A percentile compares a stretch with the other conserved stretches of the same genome.
Evolutionary conservation across 2,329 filamentous ascomycete genomes (phyloP).

Genomic region (Daldinia eschscholtzii): DNA sequence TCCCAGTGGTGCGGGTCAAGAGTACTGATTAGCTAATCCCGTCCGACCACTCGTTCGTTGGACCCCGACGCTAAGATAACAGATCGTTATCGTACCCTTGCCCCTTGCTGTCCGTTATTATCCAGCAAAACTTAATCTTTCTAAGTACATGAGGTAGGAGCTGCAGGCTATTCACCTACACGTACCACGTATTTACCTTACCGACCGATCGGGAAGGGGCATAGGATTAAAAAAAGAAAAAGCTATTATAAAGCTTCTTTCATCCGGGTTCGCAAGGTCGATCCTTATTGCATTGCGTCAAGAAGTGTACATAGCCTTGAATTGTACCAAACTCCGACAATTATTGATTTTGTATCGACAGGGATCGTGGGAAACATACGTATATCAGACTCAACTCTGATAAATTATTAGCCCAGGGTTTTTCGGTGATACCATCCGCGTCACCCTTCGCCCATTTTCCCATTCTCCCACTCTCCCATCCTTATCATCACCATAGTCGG

Average conservation of each 20-base stretch:
- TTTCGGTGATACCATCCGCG: constrained; percentile 16
- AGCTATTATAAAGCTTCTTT: neutral
- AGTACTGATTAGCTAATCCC: constrained; percentile 9
- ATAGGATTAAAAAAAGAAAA: neutral
- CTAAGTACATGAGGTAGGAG: neutral
- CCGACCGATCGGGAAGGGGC: constrained; percentile 2
- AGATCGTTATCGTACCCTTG: constrained; percentile 35
- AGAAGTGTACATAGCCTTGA: neutral
- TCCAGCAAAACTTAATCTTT: constrained; percentile 41
- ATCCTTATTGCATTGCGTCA: neutral
- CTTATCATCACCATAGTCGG: constrained; percentile 8
- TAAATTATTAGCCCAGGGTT: neutral
- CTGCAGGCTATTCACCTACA: constrained; percentile 10
- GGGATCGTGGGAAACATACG: constrained; percentile 1
- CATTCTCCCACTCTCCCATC: constrained; percentile 1
- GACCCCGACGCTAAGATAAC: constrained; percentile 39
- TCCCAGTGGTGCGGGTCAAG: neutral
- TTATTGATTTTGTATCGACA: neutral
- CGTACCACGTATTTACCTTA: constrained; percentile 7
- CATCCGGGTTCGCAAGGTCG: neutral
- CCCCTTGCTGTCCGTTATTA: constrained; percentile 18
- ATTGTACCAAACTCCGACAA: neutral
- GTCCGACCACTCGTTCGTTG: neutral
- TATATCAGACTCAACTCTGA: constrained; percentile 7
- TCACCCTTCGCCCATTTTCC: constrained; percentile 5